Conservation (phyloP, 306 rosid species). For the Dryas alaskensis region DNA sequence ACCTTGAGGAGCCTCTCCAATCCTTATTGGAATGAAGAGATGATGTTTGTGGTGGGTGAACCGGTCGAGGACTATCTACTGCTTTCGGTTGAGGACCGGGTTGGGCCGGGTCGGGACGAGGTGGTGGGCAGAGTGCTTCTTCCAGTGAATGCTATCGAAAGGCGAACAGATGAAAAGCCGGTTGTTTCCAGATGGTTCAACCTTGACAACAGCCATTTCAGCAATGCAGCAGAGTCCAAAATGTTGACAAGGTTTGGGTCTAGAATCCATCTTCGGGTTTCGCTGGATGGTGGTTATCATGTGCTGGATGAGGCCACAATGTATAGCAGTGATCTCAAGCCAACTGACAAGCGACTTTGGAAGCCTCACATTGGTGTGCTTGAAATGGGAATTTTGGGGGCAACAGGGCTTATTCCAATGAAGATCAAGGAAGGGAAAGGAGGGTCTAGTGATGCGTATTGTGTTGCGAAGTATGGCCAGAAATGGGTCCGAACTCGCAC, state of each 20-base stretch:
- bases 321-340: conserved; percentile 61
- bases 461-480: conserved; percentile 61
- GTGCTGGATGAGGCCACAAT: conserved; percentile 64
- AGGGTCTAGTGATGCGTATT: conserved; percentile 53
- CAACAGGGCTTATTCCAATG: conserved; percentile 63
- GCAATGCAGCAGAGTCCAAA: conserved; percentile 35
- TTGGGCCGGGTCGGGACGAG: conserved; percentile 49
- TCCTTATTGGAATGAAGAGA: conserved; percentile 58
- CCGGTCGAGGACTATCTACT: conserved; percentile 56
- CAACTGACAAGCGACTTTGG: conserved; percentile 60
- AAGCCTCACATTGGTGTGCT: conserved; percentile 63
- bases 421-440: conserved; percentile 57
- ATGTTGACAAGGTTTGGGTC: conserved; percentile 50
- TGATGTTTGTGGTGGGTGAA: conserved; percentile 60
- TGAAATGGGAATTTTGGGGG: conserved; percentile 62
- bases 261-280: conserved; percentile 48
- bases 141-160: conserved; percentile 42
- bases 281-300: conserved; percentile 67
- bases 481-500: conserved; percentile 65
- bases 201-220: conserved; percentile 36
- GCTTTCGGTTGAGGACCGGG: conserved; percentile 46
- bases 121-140: conserved; percentile 42
- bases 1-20: conserved; percentile 47
- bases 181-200: conserved; percentile 58
- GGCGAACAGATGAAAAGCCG: conserved; percentile 47